A percentile compares a stretch with the other conserved stretches of the same genome.
These are phyloP conservation scores for Trypanosomatidae sp. DNA, from an alignment of 208 protist genomes.

Conservation along the genomic window DNA sequence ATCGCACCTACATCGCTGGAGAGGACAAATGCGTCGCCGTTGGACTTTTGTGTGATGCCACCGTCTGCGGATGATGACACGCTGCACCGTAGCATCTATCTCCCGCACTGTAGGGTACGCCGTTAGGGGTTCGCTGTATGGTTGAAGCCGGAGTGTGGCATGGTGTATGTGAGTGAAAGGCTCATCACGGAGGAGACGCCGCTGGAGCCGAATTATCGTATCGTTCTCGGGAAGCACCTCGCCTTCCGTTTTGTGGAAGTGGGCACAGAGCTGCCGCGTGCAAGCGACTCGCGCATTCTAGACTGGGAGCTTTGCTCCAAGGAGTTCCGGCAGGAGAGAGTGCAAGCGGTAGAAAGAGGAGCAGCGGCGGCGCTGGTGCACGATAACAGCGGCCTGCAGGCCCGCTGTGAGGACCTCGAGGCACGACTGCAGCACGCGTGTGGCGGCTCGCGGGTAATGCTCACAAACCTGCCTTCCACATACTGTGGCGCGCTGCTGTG, in stretches of 20 bases:
- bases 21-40: slow-evolving; percentile 42
- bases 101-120: slow-evolving; percentile 60
- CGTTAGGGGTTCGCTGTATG: slow-evolving; percentile 33
- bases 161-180: slow-evolving; percentile 64
- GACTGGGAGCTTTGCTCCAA: slow-evolving; percentile 67
- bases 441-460: slow-evolving; percentile 43
- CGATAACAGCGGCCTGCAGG: slow-evolving; percentile 31
- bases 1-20: slow-evolving; percentile 49
- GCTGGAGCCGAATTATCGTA: slow-evolving; percentile 57
- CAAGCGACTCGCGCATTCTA: slow-evolving; percentile 39
- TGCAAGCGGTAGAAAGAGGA: slow-evolving; percentile 17
- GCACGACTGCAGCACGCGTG: slow-evolving; percentile 31
- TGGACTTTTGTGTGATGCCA: slow-evolving; percentile 57
- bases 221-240: slow-evolving; percentile 59
- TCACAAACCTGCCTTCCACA: slow-evolving; percentile 48
- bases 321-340: slow-evolving; percentile 44
- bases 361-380: slow-evolving; percentile 23
- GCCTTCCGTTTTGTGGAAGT: slow-evolving; percentile 58
- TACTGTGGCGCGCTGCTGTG: slow-evolving; percentile 48
- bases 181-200: slow-evolving; percentile 36
- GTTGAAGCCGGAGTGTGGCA: slow-evolving; percentile 60
- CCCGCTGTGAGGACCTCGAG: slow-evolving; percentile 35
- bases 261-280: slow-evolving; percentile 6
- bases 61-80: slow-evolving; percentile 18
- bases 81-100: slow-evolving; percentile 52